phyloP scores from a whole-genome alignment of 1,284 basidiomycete genomes.

The Xanthoconium separans region DNA sequence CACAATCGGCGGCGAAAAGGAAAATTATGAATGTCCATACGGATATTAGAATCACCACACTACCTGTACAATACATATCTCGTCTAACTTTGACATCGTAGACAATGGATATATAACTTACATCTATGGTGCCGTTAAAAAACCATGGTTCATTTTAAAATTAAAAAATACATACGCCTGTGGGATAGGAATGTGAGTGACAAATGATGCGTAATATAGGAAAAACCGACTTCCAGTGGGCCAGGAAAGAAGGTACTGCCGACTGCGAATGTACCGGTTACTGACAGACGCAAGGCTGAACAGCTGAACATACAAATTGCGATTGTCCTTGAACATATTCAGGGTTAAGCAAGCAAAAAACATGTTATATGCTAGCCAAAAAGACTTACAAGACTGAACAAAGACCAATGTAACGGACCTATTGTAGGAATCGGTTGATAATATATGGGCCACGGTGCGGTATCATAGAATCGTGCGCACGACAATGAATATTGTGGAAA shows the following conservation, averaged over 20 bases:
- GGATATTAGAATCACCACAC: not conserved
- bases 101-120: not conserved
- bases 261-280: not conserved
- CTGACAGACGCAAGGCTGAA: fast-evolving
- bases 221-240: not conserved
- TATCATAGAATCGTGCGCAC: not conserved
- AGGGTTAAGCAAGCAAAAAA: no score
- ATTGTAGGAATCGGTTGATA: slow-evolving; percentile 4
- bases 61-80: not conserved
- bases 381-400: slow-evolving; percentile 7
- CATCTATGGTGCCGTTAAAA: not conserved
- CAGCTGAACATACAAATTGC: no score
- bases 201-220: not conserved
- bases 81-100: not conserved
- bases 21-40: not conserved
- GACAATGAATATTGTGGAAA: slow-evolving; percentile 5
- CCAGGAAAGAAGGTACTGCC: not conserved
- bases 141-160: not conserved
- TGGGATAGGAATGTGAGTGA: not conserved
- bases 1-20: not conserved
- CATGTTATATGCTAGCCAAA: not conserved
- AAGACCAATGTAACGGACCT: no score
- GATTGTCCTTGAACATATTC: no score
- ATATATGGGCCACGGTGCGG: no score
- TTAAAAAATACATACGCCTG: not conserved